A percentile compares a stretch with the other conserved stretches of the same genome.
phyloP scores from a whole-genome alignment of 768 basidiomycete genomes.

The Suillus plorans region DNA sequence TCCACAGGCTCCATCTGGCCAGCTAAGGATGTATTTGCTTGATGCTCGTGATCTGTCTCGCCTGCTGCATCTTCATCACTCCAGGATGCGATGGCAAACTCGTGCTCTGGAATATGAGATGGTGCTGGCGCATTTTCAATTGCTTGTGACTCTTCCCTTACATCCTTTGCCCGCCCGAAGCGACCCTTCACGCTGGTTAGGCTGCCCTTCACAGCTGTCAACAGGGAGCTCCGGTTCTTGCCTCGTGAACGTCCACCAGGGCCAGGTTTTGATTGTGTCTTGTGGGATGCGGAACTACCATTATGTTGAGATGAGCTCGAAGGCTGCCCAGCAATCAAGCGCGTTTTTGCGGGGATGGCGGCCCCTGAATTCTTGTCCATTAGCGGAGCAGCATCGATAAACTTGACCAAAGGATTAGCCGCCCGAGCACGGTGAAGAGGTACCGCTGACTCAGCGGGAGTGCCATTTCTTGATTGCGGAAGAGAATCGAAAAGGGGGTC shows the following conservation, averaged over 20 bases:
- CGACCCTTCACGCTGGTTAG: slow-evolving; percentile 52
- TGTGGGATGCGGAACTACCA: slow-evolving; percentile 9
- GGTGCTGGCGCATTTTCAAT: slow-evolving; percentile 14
- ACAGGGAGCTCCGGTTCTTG: slow-evolving; percentile 49
- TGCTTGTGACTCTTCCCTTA: slow-evolving; percentile 21
- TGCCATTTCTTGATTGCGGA: slow-evolving; percentile 9
- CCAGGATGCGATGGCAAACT: slow-evolving; percentile 15
- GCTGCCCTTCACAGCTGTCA: slow-evolving; percentile 52
- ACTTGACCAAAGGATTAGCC: slow-evolving; percentile 54
- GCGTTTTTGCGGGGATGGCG: slow-evolving; percentile 52
- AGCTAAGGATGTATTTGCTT: slow-evolving; percentile 7
- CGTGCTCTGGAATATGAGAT: slow-evolving; percentile 8
- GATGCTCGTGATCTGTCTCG: slow-evolving; percentile 9
- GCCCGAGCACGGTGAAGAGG: slow-evolving; percentile 47
- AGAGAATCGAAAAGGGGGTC: slow-evolving; percentile 34
- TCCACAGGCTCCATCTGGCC: neutral
- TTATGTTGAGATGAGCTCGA: slow-evolving; percentile 11
- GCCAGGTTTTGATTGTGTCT: slow-evolving; percentile 39
- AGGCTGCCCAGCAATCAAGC: slow-evolving; percentile 31
- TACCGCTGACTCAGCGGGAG: slow-evolving; percentile 8
- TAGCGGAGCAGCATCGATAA: slow-evolving; percentile 39
- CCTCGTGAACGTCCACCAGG: slow-evolving; percentile 45
- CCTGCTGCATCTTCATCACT: slow-evolving; percentile 18
- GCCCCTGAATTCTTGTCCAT: slow-evolving; percentile 29
- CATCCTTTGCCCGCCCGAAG: slow-evolving; percentile 22